Conservation (phyloP, 2,329 filamentous ascomycete genomes). For the Hirsutella rhossiliensis region DNA sequence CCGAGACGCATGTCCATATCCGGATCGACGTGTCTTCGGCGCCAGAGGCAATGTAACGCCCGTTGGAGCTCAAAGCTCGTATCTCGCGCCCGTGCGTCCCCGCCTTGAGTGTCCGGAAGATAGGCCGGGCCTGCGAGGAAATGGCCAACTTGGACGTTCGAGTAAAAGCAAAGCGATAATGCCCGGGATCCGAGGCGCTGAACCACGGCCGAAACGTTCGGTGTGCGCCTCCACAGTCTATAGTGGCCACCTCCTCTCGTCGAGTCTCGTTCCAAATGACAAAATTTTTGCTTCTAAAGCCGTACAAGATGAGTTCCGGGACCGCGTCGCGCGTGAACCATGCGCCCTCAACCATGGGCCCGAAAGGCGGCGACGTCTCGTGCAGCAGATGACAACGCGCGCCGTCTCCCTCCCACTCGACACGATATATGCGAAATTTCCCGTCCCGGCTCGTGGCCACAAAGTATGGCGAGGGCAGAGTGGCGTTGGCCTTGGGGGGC, state of each 20-base stretch:
- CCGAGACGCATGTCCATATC: constrained; percentile 44
- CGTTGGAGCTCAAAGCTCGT: constrained; percentile 33
- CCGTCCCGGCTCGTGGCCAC: constrained; percentile 70
- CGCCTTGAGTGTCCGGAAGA: constrained; percentile 40
- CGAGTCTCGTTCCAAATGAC: constrained; percentile 67
- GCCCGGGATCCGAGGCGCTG: constrained; percentile 16
- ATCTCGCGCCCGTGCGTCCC: constrained; percentile 86
- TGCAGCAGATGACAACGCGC: constrained; percentile 43
- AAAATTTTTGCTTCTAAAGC: constrained; percentile 71
- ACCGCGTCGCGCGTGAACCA: constrained; percentile 35
- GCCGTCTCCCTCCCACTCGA: constrained; percentile 13
- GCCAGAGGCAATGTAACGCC: constrained; percentile 45
- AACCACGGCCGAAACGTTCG: constrained; percentile 52
- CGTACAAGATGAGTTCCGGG: constrained; percentile 57
- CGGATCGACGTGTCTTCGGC: constrained; percentile 66
- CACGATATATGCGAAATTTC: constrained; percentile 52
- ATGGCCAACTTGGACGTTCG: constrained; percentile 46
- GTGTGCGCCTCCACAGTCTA: constrained; percentile 79
- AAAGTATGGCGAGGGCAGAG: constrained; percentile 30
- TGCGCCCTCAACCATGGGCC: constrained; percentile 63
- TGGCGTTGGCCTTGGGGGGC: constrained; percentile 11
- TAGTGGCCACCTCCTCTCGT: constrained; percentile 54
- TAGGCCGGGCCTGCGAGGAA: constrained; percentile 27
- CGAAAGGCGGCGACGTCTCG: constrained; percentile 56
- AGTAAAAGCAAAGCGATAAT: constrained; percentile 57